phyloP scores from a whole-genome alignment of 306 rosid genomes.

The Castanea sativa region DNA sequence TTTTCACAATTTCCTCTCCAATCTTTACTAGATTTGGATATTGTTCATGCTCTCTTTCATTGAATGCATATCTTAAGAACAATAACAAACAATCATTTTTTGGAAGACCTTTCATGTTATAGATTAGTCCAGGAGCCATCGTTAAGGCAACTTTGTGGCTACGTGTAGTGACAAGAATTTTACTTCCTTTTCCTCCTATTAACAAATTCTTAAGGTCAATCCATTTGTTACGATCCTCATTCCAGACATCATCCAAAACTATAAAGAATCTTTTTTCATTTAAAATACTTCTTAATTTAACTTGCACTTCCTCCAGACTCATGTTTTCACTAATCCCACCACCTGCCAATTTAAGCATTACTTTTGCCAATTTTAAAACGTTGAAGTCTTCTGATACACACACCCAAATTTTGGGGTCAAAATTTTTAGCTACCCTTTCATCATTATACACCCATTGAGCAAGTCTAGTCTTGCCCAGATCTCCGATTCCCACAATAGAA shows the following conservation, averaged over 20 bases:
- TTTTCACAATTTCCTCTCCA: too few relatives aligned
- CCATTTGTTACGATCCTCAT: constrained; percentile 32
- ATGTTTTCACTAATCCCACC: background rate
- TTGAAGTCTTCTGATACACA: constrained; percentile 14
- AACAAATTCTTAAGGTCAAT: constrained; percentile 11
- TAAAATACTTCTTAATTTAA: background rate
- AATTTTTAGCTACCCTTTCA: background rate
- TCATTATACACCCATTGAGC: constrained; percentile 29
- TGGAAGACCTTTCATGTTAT: too few relatives aligned
- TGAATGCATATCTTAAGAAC: too few relatives aligned
- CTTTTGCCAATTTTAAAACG: background rate
- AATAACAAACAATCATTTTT: too few relatives aligned
- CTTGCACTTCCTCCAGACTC: background rate
- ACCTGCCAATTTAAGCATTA: background rate
- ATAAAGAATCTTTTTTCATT: constrained; percentile 11
- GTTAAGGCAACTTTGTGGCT: constrained; percentile 15
- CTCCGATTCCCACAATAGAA: constrained; percentile 26
- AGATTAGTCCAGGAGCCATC: too few relatives aligned
- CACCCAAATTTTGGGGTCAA: constrained; percentile 20
- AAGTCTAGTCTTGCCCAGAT: constrained; percentile 31
- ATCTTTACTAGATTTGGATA: too few relatives aligned
- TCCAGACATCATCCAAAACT: constrained; percentile 52
- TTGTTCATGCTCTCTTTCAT: too few relatives aligned
- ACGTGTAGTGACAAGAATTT: constrained; percentile 41
- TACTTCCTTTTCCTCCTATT: constrained; percentile 33